Base-by-base conservation (phyloP, 2,329 filamentous ascomycete genomes). In the Arthrobotrys pseudoclavata region DNA sequence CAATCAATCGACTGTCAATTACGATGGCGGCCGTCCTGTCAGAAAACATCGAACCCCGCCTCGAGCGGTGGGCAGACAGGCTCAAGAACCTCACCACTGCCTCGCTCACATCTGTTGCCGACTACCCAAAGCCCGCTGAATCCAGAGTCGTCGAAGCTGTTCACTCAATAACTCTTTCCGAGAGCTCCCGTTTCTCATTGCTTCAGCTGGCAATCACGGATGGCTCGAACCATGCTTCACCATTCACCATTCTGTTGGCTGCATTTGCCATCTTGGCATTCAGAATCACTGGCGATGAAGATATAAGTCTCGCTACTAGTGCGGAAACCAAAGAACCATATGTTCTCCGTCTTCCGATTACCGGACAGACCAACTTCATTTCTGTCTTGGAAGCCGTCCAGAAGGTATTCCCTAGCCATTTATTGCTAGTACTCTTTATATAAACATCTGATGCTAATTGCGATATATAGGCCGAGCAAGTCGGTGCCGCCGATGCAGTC, bases 231-330 rank as follows among this genome's bases (percentile, higher is more conserved):
- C 84, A 3, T 79, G 81, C 81, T 4, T 79, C 80, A 26, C 81
- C 81, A 0, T 85, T 85, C 64, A 84, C 83, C 2, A 82, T 85
- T 47, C 82, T 86, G 55, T 80, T 86, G 74, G 83, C 85, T 22
- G 84, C 85, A 20, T 85, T 85, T 55, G 82, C 85, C 1, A 82
- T 85, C 61, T 81, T 86, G 52, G 84, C 85, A 22, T 83, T 83
- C 76, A 84, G 85, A 75, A 81, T 86, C 79, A 86, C 85, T 13
- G 85, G 85, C 18, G 85, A 86, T 75, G 85, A 86, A 79, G 85
- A 86, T 79, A 86, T 86, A 76, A 84, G 85, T 37, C 82, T 86
- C 68, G 85, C 84, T 40, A 85, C 85, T 52, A 86, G 84, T 71
- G 83, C 81, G 9, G 83, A 84, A 50, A 84, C 85, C 79, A 85